These are phyloP conservation scores for Nakazawaea molendinolei DNA, from an alignment of 805 yeast species.

Conservation along the genomic window DNA sequence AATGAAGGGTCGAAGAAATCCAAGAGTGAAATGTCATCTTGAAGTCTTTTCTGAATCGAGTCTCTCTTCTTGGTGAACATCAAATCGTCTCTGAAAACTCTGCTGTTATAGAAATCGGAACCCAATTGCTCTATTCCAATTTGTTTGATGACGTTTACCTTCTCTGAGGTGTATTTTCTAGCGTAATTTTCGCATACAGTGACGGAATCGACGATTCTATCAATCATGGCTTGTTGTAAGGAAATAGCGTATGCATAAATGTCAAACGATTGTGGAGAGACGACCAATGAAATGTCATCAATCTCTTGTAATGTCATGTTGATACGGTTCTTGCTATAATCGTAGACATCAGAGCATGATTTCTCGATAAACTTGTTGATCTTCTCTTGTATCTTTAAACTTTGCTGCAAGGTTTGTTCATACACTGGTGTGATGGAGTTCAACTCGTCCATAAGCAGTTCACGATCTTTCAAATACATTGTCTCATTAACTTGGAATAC, in stretches of 20 bases:
- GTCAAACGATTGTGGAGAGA: slow-evolving; percentile 54
- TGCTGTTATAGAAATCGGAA: slow-evolving; percentile 50
- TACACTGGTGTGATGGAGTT: slow-evolving; percentile 53
- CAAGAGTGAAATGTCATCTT: slow-evolving; percentile 50
- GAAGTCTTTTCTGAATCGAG: slow-evolving; percentile 47
- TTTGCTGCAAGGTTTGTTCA: slow-evolving; percentile 42
- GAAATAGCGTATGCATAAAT: slow-evolving; percentile 62
- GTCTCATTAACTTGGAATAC: slow-evolving; percentile 51
- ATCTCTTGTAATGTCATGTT: slow-evolving; percentile 41
- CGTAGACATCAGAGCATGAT: slow-evolving; percentile 51
- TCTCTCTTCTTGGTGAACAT: slow-evolving; percentile 83
- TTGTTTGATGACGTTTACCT: slow-evolving; percentile 55
- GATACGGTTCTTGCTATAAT: slow-evolving; percentile 50
- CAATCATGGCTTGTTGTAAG: slow-evolving; percentile 64
- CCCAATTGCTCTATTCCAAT: slow-evolving; percentile 64
- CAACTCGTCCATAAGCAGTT: slow-evolving; percentile 35
- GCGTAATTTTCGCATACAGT: slow-evolving; percentile 63
- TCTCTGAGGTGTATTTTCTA: slow-evolving; percentile 46
- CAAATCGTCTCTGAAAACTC: slow-evolving; percentile 59
- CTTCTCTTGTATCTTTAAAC: slow-evolving; percentile 47
- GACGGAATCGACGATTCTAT: slow-evolving; percentile 60
- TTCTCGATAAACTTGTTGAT: slow-evolving; percentile 60
- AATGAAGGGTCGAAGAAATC: slow-evolving; percentile 79
- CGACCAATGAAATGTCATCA: slow-evolving; percentile 20
- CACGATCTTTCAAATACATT: slow-evolving; percentile 39